Evolutionary conservation across 306 rosid genomes (phyloP).

Genomic region (Casuarina glauca): DNA sequence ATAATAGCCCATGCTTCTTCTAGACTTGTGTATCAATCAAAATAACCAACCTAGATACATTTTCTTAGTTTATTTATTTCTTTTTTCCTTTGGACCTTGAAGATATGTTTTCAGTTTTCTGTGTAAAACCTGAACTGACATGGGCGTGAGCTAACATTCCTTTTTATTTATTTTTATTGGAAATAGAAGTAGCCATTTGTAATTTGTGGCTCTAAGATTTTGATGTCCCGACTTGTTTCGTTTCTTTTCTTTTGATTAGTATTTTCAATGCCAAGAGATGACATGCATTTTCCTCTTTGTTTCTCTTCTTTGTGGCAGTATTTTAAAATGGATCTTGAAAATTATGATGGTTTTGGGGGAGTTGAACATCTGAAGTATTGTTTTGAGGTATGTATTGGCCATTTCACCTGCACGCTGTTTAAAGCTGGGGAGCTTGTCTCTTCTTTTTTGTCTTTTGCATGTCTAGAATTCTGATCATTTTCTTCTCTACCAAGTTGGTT

Average conservation of each 20-base stretch:
- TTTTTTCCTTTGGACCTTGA: neutral
- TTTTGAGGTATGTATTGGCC: constrained; percentile 66
- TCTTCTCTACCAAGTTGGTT: neutral
- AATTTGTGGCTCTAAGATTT: neutral
- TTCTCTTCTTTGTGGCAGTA: constrained; percentile 56
- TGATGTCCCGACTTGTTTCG: neutral
- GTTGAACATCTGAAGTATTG: constrained; percentile 88
- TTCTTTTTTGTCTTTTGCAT: constrained; percentile 7
- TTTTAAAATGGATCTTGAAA: constrained; percentile 84
- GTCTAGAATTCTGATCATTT: neutral
- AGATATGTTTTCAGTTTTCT: neutral
- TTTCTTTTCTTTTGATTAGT: neutral
- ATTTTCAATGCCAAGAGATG: constrained; percentile 20
- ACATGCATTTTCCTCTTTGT: neutral
- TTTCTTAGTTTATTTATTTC: neutral
- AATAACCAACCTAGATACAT: neutral
- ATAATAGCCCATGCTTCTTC: neutral
- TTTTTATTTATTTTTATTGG: neutral
- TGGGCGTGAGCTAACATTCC: neutral
- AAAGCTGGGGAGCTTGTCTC: constrained; percentile 10
- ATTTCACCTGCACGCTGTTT: constrained; percentile 33
- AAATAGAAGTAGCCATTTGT: neutral
- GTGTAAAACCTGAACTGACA: neutral
- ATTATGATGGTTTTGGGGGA: constrained; percentile 79
- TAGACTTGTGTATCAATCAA: neutral